Conservation (phyloP, 192 early-diverging fungal species). For the Coemansia sp. region DNA sequence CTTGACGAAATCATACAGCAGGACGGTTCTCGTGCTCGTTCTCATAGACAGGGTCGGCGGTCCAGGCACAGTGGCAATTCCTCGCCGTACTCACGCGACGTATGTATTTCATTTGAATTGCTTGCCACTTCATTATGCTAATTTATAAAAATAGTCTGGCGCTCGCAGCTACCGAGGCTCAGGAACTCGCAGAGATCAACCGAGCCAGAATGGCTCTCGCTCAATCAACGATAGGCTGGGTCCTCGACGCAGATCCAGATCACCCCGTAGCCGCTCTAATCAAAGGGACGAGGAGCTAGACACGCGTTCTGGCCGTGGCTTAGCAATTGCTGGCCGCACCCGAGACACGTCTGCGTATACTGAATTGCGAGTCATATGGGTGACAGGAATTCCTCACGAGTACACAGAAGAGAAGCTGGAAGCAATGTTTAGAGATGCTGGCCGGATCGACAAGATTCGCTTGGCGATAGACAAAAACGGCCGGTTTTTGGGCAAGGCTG, state of each 20-base stretch:
- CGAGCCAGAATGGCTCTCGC: conserved; percentile 9
- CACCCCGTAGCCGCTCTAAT: background rate
- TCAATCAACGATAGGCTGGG: conserved; percentile 42
- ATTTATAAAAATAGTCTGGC: too few relatives aligned
- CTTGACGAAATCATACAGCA: conserved; percentile 46
- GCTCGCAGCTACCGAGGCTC: too few relatives aligned
- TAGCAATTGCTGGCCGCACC: conserved; percentile 28
- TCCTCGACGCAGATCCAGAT: background rate
- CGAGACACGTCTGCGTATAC: conserved; percentile 34
- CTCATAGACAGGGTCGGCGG: background rate
- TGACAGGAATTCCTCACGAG: conserved; percentile 27
- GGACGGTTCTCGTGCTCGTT: background rate
- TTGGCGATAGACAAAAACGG: conserved; percentile 34
- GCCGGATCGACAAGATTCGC: conserved; percentile 37
- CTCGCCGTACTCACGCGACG: conserved; percentile 12
- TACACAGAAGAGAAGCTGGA: conserved; percentile 39
- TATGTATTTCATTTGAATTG: background rate
- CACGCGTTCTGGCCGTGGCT: conserved; percentile 6
- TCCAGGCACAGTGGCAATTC: conserved; percentile 4
- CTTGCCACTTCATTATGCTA: too few relatives aligned
- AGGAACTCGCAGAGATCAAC: conserved; percentile 8
- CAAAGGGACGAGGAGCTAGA: background rate
- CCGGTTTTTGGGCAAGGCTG: conserved; percentile 40
- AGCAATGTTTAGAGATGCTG: conserved; percentile 31
- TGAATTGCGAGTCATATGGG: conserved; percentile 35